phyloP scores from a whole-genome alignment of 2,329 filamentous ascomycete species.

The Paecilomyces sp. region DNA sequence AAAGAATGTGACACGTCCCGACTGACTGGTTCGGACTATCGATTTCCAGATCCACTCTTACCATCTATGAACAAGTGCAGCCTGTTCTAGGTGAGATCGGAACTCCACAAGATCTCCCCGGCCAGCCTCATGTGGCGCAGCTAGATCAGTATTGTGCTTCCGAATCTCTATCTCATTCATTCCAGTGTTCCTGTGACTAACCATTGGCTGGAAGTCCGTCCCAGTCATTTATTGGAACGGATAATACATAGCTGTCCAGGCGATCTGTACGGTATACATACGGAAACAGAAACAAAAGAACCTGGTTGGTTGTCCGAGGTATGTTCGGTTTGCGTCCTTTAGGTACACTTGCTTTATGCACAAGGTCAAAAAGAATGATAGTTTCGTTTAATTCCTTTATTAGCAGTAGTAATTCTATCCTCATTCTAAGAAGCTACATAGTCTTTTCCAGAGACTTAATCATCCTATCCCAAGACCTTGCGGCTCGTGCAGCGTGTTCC shows the following conservation, averaged over 20 bases:
- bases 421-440: not conserved
- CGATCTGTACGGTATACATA: too few relatives aligned
- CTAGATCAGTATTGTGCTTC: not conserved
- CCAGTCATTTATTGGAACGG: too few relatives aligned
- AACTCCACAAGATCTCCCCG: not conserved
- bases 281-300: too few relatives aligned
- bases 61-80: not conserved
- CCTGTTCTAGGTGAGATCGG: not conserved
- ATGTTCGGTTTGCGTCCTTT: too few relatives aligned
- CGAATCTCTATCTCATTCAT: conserved; percentile 21
- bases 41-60: not conserved
- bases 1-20: not conserved
- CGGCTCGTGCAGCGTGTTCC: not conserved
- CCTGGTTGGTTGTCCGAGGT: too few relatives aligned
- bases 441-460: not conserved
- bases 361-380: too few relatives aligned
- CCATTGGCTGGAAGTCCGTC: too few relatives aligned
- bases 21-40: not conserved
- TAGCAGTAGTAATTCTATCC: not conserved
- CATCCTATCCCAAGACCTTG: not conserved
- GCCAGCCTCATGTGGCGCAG: not conserved
- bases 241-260: too few relatives aligned
- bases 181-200: not conserved
- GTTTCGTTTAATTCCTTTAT: not conserved
- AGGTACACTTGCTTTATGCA: too few relatives aligned